Evolutionary conservation across 1,284 basidiomycete species (phyloP).

Genomic region (Rhizoctonia solani): DNA sequence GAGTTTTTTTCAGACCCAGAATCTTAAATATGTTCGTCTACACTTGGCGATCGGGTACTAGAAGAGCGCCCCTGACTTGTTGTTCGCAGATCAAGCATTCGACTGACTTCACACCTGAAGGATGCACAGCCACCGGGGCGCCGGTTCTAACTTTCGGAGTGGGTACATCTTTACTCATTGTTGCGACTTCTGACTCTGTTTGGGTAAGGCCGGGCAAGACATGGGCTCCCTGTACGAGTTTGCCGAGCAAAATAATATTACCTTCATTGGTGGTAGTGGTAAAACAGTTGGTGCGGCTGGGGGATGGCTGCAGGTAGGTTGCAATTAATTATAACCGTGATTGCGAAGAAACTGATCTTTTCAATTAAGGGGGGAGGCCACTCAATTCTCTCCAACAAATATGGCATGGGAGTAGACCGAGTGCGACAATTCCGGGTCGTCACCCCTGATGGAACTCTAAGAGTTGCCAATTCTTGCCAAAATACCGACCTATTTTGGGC

Average conservation of each 20-base stretch:
- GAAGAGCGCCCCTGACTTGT: neutral
- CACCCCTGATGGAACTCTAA: constrained; percentile 35
- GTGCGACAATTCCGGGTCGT: constrained; percentile 35
- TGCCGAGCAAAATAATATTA: constrained; percentile 37
- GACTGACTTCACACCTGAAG: constrained; percentile 27
- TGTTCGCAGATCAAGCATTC: constrained; percentile 34
- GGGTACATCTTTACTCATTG: neutral
- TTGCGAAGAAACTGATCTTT: constrained; percentile 45
- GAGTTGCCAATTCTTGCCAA: constrained; percentile 48
- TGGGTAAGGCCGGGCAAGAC: constrained; percentile 32
- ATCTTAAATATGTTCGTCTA: neutral
- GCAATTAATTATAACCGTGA: neutral
- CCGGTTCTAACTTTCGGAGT: constrained; percentile 35
- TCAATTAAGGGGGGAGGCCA: constrained; percentile 59
- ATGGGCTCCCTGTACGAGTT: constrained; percentile 32
- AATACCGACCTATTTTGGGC: constrained; percentile 55
- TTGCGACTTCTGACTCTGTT: neutral
- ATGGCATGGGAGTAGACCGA: constrained; percentile 34
- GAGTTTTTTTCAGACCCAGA: neutral
- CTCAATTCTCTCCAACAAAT: constrained; percentile 37
- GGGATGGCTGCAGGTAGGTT: constrained; percentile 28
- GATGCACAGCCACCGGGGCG: neutral
- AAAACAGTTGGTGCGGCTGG: constrained; percentile 27
- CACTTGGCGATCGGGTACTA: neutral
- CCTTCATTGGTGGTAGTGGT: constrained; percentile 36